Conservation (phyloP, 805 yeast species). For the Yamadazyma takamatsuzukensis region DNA sequence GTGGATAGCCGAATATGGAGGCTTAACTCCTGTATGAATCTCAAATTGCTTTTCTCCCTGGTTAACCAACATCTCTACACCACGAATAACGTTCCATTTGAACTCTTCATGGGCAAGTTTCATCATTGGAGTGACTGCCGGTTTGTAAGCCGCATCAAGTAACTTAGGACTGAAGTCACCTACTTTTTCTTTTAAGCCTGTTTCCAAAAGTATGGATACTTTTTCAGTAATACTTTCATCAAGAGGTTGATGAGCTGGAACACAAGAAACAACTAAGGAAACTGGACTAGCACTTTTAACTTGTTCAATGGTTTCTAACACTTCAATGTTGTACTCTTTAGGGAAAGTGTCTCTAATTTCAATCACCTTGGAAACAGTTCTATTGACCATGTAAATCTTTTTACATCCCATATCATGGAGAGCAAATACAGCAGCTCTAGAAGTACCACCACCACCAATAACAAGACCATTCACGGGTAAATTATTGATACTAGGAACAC, state of each 20-base stretch:
- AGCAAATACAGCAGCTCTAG: conserved; percentile 92
- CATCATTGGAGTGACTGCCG: conserved; percentile 84
- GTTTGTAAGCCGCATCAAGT: conserved; percentile 94
- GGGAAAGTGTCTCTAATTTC: conserved; percentile 64
- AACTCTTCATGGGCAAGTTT: conserved; percentile 56
- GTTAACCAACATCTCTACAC: conserved; percentile 86
- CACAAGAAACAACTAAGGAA: conserved; percentile 68
- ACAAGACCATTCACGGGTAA: conserved; percentile 60
- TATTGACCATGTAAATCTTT: conserved; percentile 73
- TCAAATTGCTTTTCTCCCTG: conserved; percentile 90
- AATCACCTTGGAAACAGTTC: conserved; percentile 65
- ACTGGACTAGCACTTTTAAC: conserved; percentile 44
- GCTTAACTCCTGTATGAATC: conserved; percentile 64
- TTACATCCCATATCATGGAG: conserved; percentile 72
- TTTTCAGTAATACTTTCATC: conserved; percentile 48
- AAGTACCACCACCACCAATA: conserved; percentile 97
- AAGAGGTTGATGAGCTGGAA: conserved; percentile 77
- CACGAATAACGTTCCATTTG: conserved; percentile 83
- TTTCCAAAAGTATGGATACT: conserved; percentile 45
- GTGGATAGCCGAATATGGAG: conserved; percentile 61
- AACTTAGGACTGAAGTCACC: conserved; percentile 51
- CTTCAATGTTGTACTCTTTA: conserved; percentile 50
- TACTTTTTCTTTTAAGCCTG: conserved; percentile 27
- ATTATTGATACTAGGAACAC: conserved; percentile 47
- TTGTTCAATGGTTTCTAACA: conserved; percentile 49